Evolutionary conservation across 2,329 filamentous ascomycete genomes (phyloP).

Genomic region (Aspergillus sp.): DNA sequence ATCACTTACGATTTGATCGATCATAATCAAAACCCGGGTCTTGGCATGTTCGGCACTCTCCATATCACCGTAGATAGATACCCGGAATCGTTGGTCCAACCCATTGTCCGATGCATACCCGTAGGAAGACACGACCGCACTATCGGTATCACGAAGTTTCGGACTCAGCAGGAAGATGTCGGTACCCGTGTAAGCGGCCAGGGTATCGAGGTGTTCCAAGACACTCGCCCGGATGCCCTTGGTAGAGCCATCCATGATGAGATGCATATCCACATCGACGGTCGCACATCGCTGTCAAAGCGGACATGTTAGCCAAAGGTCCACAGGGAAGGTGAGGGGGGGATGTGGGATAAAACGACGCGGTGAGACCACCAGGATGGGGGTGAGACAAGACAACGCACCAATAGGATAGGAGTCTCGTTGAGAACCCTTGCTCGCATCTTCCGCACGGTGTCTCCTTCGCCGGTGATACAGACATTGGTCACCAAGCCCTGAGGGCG

Average conservation of each 20-base stretch:
- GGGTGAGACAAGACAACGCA: constrained; percentile 48
- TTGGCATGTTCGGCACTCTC: constrained; percentile 96
- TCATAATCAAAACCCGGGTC: constrained; percentile 92
- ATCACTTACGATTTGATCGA: constrained; percentile 75
- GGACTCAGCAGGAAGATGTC: constrained; percentile 95
- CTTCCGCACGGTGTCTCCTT: constrained; percentile 82
- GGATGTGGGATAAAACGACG: constrained; percentile 2
- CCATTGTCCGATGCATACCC: constrained; percentile 76
- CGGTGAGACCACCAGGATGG: background rate
- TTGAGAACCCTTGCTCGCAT: constrained; percentile 87
- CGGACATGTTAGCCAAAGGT: constrained; percentile 19
- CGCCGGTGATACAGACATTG: constrained; percentile 87
- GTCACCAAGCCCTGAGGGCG: constrained; percentile 63
- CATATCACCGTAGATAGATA: constrained; percentile 92
- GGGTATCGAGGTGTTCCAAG: constrained; percentile 79
- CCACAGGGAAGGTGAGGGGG: constrained; percentile 10
- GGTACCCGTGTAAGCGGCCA: constrained; percentile 84
- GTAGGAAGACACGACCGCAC: constrained; percentile 69
- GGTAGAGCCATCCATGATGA: constrained; percentile 73
- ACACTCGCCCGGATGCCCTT: constrained; percentile 71
- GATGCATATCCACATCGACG: constrained; percentile 87
- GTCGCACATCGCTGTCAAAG: constrained; percentile 75
- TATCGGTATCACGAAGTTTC: constrained; percentile 75
- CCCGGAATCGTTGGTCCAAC: constrained; percentile 81
- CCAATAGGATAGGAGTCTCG: constrained; percentile 86